Base-by-base conservation (phyloP, 2,329 filamentous ascomycete species). In the Colletotrichum tropicicola region DNA sequence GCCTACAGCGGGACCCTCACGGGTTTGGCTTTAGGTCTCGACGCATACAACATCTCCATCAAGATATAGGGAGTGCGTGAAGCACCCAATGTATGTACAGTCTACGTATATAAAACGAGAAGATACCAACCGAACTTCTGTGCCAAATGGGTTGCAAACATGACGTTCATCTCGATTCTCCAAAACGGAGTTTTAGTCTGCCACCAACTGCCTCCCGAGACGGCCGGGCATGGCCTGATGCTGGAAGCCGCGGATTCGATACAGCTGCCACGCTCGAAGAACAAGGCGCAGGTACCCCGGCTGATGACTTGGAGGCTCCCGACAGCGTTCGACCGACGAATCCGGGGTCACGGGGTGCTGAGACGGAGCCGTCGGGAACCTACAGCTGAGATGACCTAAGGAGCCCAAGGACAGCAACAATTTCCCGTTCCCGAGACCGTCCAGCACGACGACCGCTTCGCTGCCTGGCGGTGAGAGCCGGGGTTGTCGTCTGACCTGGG, bases 1-100 rank as follows among this genome's bases (percentile, higher is more conserved):
- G 87, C 77, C 5, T 98, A 98, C 77, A 90, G 90, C 53, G 85
- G 81, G 2, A 79, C 84, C 1, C 66, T 98, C 45, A 91, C 92
- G 1, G 86, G 78, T 1, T 74, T 92, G 51, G 95, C 93, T 2
- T 78, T 95, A 13, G 81, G 75, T 2, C 75, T 95, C 67, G 91
- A 95, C 75, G 71, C 77, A 55, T 88, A 83, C 70, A 79, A 92
- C 71, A 81, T 94, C 7, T 91, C 88, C 19, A 89, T 94, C 71
- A 94, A 92, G 77, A 73, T 94, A 53, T 93, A 79, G 59, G 15
- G 13, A n/a, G 17, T n/a, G 5, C 25, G 21, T n/a, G 17, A 10
- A 23, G 3, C 9, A 10, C 6, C 9, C 32, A 27, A n/a, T 72
- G 21, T 21, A 47, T 12, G 7, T 35, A 57, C 49, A 52, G n/a